phyloP scores from a whole-genome alignment of 2,329 filamentous ascomycete species.

The Aspergillus felis region DNA sequence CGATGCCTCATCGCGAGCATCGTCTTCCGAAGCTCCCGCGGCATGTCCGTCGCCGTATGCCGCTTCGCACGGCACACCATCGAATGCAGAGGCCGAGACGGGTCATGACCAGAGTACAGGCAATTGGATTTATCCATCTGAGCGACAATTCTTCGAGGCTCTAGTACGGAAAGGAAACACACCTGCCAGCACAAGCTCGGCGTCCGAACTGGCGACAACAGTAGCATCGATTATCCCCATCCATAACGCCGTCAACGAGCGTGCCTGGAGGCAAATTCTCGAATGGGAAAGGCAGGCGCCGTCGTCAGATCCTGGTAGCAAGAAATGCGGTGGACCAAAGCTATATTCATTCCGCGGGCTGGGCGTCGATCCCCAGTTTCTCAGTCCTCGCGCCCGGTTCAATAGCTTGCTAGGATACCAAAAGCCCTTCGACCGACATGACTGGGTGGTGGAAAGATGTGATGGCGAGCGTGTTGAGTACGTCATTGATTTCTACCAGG shows the following conservation, averaged over 20 bases:
- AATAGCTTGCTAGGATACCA: constrained; percentile 86
- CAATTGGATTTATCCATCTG: constrained; percentile 96
- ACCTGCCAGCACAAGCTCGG: constrained; percentile 46
- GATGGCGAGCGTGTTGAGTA: constrained; percentile 75
- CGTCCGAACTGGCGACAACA: constrained; percentile 56
- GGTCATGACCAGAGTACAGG: constrained; percentile 65
- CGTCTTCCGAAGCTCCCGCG: constrained; percentile 21
- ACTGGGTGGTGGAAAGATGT: constrained; percentile 95
- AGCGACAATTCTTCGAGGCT: constrained; percentile 97
- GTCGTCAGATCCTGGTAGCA: constrained; percentile 53
- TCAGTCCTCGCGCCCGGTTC: constrained; percentile 79
- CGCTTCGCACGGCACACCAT: constrained; percentile 43
- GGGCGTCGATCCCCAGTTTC: constrained; percentile 45
- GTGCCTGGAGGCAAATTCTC: constrained; percentile 89
- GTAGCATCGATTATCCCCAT: constrained; percentile 94
- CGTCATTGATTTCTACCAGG: constrained; percentile 96
- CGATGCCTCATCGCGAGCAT: constrained; percentile 16
- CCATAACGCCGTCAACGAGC: constrained; percentile 97
- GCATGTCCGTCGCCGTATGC: constrained; percentile 29
- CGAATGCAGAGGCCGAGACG: constrained; percentile 76
- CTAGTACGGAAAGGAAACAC: constrained; percentile 89
- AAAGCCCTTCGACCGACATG: constrained; percentile 89
- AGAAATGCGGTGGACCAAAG: constrained; percentile 70
- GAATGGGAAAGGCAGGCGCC: constrained; percentile 74
- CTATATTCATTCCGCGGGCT: constrained; percentile 77